Base-by-base conservation (phyloP, 768 basidiomycete genomes). In the Mycena rosella region DNA sequence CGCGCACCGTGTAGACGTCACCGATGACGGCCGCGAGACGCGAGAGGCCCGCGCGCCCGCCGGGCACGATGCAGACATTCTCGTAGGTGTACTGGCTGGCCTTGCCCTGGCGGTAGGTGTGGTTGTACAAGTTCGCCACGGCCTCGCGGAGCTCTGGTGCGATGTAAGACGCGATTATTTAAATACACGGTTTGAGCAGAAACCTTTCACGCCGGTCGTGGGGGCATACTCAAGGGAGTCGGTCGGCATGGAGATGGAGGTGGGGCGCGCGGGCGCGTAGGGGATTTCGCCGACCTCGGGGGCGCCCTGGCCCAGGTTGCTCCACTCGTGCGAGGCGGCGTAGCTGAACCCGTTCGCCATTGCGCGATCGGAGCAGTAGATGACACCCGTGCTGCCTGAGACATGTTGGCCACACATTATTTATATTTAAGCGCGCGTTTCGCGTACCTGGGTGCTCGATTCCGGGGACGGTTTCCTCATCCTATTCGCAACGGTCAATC, bases 61-160 rank as follows among this genome's bases (percentile, higher is more conserved):
- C 96, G 15, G 96, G 96, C 0, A 98, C 96, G 72, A 98, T 97
- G 74, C 94, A 96, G 15, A 95, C 91, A 74, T 98, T 98, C 79
- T 96, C 95, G 71, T 84, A 92, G 1, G 95, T 96, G 77, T 98
- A 98, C 72, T 96, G 86, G 71, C 92, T 95, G 10, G 78, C 65
- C 80, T 93, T 96, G 52, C 88, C 93, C 72, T 92, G 79, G 36
- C 96, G 88, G 77, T 97, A 97, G 2, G 91, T 93, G 55, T 86
- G 82, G 76, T 98, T 98, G 83, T 98, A 98, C 56, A 96, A 78
- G 67, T 92, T 82, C 14, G 96, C 96, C 32, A 98, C 96, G 2
- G 96, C 95, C 76, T 95, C 91, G 30, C 96, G 88, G 24, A 98
- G 88, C 17, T 82, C 93, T 93, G 72, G 36, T 44, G 55, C 27